phyloP scores from a whole-genome alignment of 108 stramenopile species.

The Discostella stelligeroides region DNA sequence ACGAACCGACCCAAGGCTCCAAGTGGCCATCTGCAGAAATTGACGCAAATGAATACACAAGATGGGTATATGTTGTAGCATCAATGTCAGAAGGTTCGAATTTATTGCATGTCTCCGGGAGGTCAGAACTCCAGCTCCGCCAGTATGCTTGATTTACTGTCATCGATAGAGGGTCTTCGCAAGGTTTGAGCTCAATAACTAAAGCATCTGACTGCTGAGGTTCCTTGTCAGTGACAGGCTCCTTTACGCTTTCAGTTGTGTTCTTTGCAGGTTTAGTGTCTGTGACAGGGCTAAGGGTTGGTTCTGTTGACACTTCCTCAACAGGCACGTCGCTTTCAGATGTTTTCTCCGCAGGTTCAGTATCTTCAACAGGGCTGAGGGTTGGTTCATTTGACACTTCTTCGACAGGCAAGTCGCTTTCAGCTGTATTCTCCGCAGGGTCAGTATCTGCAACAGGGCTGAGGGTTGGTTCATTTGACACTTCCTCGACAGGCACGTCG shows the following conservation, averaged over 20 bases:
- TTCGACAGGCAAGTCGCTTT: conserved; percentile 3
- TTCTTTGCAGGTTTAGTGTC: conserved; percentile 8
- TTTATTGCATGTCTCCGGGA: conserved; percentile 48
- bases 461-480: too few species aligned
- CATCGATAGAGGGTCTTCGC: conserved; percentile 52
- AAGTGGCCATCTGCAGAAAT: conserved; percentile 48
- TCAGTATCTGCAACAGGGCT: conserved; percentile 5
- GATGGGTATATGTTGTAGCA: conserved; percentile 45
- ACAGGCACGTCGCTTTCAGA: conserved; percentile 12
- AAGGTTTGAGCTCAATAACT: conserved; percentile 47
- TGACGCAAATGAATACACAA: conserved; percentile 54
- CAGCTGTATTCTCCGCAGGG: conserved; percentile 9
- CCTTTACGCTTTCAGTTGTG: conserved; percentile 14
- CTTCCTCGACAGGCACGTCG: not conserved
- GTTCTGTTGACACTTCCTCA: too few species aligned
- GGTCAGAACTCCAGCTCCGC: conserved; percentile 54
- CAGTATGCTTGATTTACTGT: conserved; percentile 61
- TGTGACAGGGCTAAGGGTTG: too few species aligned
- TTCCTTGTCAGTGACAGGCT: too few species aligned
- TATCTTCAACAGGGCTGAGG: too few species aligned
- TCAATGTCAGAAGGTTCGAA: conserved; percentile 54
- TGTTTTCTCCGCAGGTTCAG: conserved; percentile 10
- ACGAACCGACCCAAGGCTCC: conserved; percentile 54
- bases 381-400: too few species aligned
- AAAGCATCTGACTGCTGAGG: conserved; percentile 21